Evolutionary conservation across 1,284 basidiomycete species (phyloP), one percentile per base, ranked within the genome.

Genomic region (Singerocomus inundabilis): DNA sequence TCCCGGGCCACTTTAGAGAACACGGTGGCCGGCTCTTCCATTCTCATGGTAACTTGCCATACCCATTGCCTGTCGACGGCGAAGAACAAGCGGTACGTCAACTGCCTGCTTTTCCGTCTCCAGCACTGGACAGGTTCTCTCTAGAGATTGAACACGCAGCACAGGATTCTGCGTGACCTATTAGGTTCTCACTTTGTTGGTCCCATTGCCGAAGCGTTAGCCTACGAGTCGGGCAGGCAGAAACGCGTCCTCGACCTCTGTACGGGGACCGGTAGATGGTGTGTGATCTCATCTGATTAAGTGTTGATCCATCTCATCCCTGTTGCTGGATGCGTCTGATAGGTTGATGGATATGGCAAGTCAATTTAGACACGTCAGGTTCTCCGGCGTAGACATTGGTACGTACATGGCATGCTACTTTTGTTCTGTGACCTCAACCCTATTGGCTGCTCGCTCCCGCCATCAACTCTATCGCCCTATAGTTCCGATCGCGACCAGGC

Each of bases 301-400:
- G 42, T 44, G 51, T 54, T 60, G 53, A 60, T 61, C 52, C 60
- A 56, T 57, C 48, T 59, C 51, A 58, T 59, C 47, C 48, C n/a
- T 10, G 18, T 43, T 44, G 21, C 13, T 46, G 42, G 36, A 37
- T 36, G 41, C 25, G 34, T 52, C 52, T 52, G 44, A 54, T 63
- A 90, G 87, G 88, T 72, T 81, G 6, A 74, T 84, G 62, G 82
- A 88, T 56, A 85, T 91, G 82, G 84, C 83, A 46, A 66, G 59
- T 44, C 71, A 75, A 43, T 90, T 84, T 62, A 81, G 79, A 25
- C 72, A 79, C 59, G 82, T 79, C 48, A 69, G 71, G 57, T 85
- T 90, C 60, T 72, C 78, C 56, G 88, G 84, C 42, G 64, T 88
- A 47, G 88, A 91, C 68, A 84, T 86, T 56, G 85, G 85, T 87